Percentiles rank a stretch among this genome's conserved stretches.
Conservation (phyloP, 371 early-diverging fungal species). For the Mucor mucedo region DNA sequence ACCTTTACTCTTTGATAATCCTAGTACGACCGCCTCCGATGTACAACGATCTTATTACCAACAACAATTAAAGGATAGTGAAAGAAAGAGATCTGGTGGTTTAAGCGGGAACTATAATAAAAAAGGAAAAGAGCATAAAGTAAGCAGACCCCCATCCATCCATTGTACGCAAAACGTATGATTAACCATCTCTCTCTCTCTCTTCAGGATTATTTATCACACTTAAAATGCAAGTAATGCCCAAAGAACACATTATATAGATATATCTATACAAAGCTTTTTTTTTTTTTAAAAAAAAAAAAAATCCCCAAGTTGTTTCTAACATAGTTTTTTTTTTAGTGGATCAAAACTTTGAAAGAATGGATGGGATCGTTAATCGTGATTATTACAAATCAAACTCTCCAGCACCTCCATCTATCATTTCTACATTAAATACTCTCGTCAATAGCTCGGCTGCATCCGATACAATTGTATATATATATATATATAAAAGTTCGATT, state of each 20-base stretch:
- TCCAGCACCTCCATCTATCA: constrained; percentile 11
- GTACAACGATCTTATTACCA: constrained; percentile 26
- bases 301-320: background rate
- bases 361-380: constrained; percentile 59
- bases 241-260: too few relatives aligned
- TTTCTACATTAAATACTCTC: background rate
- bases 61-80: constrained; percentile 15
- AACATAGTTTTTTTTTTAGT: constrained; percentile 29
- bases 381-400: constrained; percentile 35
- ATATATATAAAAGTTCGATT: too few relatives aligned
- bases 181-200: too few relatives aligned
- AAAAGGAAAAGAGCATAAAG: constrained; percentile 18
- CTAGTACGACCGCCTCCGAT: constrained; percentile 19
- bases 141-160: constrained; percentile 1
- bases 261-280: too few relatives aligned
- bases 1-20: background rate
- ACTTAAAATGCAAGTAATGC: constrained; percentile 23
- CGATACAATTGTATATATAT: background rate
- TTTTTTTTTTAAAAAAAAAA: background rate
- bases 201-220: constrained; percentile 11
- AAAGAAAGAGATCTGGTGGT: constrained; percentile 31
- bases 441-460: background rate
- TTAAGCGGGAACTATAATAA: constrained; percentile 15
- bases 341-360: constrained; percentile 53
- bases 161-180: too few relatives aligned